Evolutionary conservation across 331 rosid species (phyloP), one percentile per base, ranked within the genome.

Genomic region (Telfairia occidentalis): DNA sequence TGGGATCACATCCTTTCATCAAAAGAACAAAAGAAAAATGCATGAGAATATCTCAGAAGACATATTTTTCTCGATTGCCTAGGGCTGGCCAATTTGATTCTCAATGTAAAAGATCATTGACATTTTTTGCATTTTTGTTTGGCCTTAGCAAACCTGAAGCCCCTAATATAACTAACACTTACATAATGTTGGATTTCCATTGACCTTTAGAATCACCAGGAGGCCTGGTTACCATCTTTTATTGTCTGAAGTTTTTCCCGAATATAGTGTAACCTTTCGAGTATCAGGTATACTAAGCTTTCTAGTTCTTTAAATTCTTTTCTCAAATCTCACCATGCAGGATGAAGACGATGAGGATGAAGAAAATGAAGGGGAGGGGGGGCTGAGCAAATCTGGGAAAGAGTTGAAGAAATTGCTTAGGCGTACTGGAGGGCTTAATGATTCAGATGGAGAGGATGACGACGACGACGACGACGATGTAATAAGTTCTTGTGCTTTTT

Each of bases 341-440:
- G 98, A 91, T 70, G 96, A 90, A 6, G 96, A 87, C 0, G 97
- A 91, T 1, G 97, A 93, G 73, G 96, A 94, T 45, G 97, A 86
- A 79, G 86, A 87, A 21, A 82, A 91, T 76, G 97, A 90, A 82
- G 96, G 85, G 63, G 97, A 82, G 59, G 94, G 87, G 24, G 96
- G 98, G 49, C 84, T 94, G 79, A 94, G 98, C 84, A 89, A 94
- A 87, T 88, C 97, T 29, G 98, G 98, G 58, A 94, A 94, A 78
- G 98, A 94, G 87, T 85, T 91, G 87, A 94, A 94, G 89, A 90
- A 91, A 87, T 76, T 91, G 78, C 92, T 89, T 76, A 96, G 92
- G 78, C 87, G 92, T 60, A 7, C 91, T 80, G 76, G 86, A 72
- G 97, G 96, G 34, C 65, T 91, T 73, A 81, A 82, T 85, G 98